These are phyloP conservation scores for Schizosaccharomyces lindneri DNA, from an alignment of 805 yeast genomes.

Conservation along the genomic window DNA sequence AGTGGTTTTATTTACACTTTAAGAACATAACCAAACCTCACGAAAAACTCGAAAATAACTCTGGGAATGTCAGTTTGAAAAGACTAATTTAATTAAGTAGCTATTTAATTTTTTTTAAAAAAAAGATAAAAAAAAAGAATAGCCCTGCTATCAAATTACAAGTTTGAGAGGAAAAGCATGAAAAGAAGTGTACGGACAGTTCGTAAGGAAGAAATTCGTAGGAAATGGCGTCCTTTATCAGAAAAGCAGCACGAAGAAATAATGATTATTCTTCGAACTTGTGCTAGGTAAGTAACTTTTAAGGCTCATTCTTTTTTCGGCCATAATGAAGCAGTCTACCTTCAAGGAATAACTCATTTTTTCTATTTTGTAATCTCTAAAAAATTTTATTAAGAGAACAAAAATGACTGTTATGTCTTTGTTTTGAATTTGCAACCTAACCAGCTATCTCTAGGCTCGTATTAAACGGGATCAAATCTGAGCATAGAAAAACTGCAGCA, in stretches of 20 bases:
- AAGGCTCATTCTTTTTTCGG: too few species aligned
- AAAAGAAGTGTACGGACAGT: neutral
- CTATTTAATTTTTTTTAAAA: too few species aligned
- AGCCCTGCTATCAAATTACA: too few species aligned
- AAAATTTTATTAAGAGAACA: neutral
- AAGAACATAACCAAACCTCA: too few species aligned
- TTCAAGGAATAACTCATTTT: neutral
- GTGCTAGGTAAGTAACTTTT: neutral
- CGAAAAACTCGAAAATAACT: too few species aligned
- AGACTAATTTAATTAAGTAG: too few species aligned
- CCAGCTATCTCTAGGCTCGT: neutral
- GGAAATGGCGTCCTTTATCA: neutral
- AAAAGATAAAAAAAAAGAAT: too few species aligned
- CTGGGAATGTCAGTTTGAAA: too few species aligned
- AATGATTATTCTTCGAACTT: neutral
- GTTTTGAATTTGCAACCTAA: neutral
- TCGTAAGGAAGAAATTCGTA: neutral
- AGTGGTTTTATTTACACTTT: too few species aligned
- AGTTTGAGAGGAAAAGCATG: neutral
- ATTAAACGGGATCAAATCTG: neutral
- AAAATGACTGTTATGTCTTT: neutral
- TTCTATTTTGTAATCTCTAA: neutral
- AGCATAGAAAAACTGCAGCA: neutral
- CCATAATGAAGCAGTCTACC: too few species aligned
- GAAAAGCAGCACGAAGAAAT: neutral